Conservation (phyloP, 345 rosid species). For the Bruguiera parviflora region DNA sequence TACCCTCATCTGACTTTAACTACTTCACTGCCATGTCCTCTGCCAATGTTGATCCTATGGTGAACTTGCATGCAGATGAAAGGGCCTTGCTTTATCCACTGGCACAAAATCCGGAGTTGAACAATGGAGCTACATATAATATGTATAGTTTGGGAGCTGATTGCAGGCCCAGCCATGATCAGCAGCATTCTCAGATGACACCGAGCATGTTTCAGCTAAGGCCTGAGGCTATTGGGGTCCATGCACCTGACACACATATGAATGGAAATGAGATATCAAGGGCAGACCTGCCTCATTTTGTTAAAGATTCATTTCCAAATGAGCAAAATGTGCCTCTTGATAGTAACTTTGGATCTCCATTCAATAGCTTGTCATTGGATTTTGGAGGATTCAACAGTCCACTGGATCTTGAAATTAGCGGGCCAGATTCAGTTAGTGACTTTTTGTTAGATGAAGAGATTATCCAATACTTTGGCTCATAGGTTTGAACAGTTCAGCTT, state of each 20-base stretch:
- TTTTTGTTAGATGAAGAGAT: conserved; percentile 15
- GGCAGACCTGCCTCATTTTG: conserved; percentile 37
- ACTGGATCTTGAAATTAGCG: conserved; percentile 20
- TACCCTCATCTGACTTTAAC: conserved; percentile 37
- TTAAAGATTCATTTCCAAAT: conserved; percentile 39
- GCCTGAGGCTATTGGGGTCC: conserved; percentile 39
- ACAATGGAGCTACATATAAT: conserved; percentile 39
- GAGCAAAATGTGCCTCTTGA: conserved; percentile 59
- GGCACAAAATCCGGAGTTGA: conserved; percentile 45
- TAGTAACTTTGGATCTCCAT: conserved; percentile 55
- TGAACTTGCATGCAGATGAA: conserved; percentile 50
- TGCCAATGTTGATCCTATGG: conserved; percentile 36
- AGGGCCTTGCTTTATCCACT: conserved; percentile 49
- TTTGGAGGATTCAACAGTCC: conserved; percentile 30
- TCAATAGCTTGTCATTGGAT: conserved; percentile 42
- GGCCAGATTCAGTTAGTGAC: background rate
- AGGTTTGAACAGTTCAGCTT: background rate
- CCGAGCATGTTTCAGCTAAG: conserved; percentile 30
- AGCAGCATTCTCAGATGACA: conserved; percentile 41
- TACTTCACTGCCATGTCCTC: conserved; percentile 45
- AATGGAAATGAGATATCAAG: conserved; percentile 41
- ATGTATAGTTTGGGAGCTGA: conserved; percentile 43
- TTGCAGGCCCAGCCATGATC: conserved; percentile 40
- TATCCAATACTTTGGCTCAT: conserved; percentile 26
- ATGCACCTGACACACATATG: conserved; percentile 29